Percentiles rank a stretch among this genome's conserved stretches.
phyloP scores from a whole-genome alignment of 2,329 filamentous ascomycete genomes.

The Grosmannia clavigera region DNA sequence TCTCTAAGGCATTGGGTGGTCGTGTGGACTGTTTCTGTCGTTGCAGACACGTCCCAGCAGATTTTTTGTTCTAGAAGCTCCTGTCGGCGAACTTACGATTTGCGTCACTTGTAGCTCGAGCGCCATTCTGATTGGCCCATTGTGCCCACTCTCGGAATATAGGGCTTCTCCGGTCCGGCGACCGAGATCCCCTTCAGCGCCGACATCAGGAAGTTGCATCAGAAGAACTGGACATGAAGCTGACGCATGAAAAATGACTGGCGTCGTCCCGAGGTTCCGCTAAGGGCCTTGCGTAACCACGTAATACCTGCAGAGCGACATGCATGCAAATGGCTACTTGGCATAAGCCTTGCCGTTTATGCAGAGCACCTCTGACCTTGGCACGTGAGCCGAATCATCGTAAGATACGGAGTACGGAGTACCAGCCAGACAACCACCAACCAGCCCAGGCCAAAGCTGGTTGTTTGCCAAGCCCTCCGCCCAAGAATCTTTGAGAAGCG shows the following conservation, averaged over 20 bases:
- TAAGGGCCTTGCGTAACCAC: neutral
- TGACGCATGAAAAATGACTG: neutral
- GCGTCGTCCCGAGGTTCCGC: neutral
- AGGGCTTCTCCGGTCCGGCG: slow-evolving; percentile 5
- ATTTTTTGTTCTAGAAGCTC: slow-evolving; percentile 9
- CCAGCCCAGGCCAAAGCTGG: neutral
- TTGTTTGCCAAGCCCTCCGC: neutral
- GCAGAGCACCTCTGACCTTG: neutral
- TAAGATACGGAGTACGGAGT: neutral
- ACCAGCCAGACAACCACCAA: neutral
- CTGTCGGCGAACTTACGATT: neutral
- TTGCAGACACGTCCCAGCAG: neutral
- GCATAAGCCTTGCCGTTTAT: neutral
- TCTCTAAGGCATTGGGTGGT: neutral
- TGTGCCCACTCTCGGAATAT: neutral
- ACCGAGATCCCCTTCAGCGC: neutral
- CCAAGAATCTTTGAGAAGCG: neutral
- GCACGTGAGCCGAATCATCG: neutral
- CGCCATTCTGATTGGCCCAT: slow-evolving; percentile 6
- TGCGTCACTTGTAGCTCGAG: neutral
- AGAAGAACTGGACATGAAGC: neutral
- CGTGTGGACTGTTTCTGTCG: neutral
- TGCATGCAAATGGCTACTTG: neutral
- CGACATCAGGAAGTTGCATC: neutral
- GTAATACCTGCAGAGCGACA: neutral